Evolutionary conservation across 1,284 basidiomycete species (phyloP).

Genomic region (Testicularia cyperi): DNA sequence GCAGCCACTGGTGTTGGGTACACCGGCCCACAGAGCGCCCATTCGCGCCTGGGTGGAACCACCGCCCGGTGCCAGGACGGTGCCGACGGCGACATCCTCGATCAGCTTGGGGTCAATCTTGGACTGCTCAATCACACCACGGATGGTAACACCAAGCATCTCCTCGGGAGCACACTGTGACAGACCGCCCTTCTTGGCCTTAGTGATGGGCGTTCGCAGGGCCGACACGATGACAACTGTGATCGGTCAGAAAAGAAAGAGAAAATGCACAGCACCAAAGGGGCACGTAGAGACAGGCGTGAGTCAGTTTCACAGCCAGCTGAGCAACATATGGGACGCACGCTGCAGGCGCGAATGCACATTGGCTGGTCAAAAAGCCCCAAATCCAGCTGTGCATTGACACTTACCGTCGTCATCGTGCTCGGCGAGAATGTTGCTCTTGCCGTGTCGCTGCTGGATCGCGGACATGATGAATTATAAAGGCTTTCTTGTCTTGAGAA

Average conservation of each 20-base stretch:
- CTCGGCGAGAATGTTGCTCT: constrained; percentile 55
- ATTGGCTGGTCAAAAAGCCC: background rate
- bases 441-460: constrained; percentile 38
- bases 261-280: background rate
- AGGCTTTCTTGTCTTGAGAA: too few species aligned
- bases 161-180: constrained; percentile 82
- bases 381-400: background rate
- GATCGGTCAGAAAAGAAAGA: background rate
- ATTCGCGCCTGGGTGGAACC: constrained; percentile 89
- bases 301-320: background rate
- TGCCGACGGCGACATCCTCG: constrained; percentile 76
- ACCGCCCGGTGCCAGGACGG: constrained; percentile 87
- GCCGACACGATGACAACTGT: constrained; percentile 83
- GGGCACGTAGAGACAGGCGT: background rate
- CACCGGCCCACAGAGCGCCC: constrained; percentile 88
- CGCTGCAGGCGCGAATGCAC: too few species aligned
- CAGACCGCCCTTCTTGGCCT: constrained; percentile 89
- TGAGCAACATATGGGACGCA: too few species aligned
- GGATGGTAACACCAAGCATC: constrained; percentile 71
- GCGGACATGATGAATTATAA: constrained; percentile 36
- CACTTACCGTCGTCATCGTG: constrained; percentile 58
- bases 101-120: constrained; percentile 77
- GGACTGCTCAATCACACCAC: constrained; percentile 60
- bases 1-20: constrained; percentile 69
- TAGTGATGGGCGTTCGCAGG: constrained; percentile 84